A percentile compares a stretch with the other conserved stretches of the same genome.
Evolutionary conservation across 1,284 basidiomycete species (phyloP).

Genomic region (Ceratobasidium sp.): DNA sequence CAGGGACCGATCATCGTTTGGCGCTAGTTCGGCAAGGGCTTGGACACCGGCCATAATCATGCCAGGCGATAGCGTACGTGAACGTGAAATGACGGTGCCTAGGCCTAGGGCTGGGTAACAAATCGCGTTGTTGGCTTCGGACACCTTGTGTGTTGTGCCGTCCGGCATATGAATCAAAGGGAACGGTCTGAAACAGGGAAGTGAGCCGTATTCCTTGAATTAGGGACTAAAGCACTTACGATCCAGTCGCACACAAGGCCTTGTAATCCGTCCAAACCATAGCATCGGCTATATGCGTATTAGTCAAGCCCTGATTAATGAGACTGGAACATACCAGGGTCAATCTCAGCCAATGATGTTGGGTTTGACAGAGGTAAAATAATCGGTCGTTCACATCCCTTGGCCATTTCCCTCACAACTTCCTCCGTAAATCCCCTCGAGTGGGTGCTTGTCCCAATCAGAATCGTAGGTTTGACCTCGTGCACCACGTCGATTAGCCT

Average conservation of each 20-base stretch:
- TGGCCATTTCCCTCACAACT: constrained; percentile 52
- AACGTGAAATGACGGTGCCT: constrained; percentile 67
- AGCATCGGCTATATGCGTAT: constrained; percentile 64
- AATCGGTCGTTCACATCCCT: constrained; percentile 65
- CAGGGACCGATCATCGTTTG: constrained; percentile 56
- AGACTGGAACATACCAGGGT: constrained; percentile 54
- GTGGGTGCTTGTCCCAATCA: constrained; percentile 82
- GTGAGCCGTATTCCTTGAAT: not conserved
- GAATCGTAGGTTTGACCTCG: constrained; percentile 68
- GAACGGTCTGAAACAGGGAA: constrained; percentile 67
- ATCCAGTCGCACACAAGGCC: constrained; percentile 30
- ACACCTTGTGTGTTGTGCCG: constrained; percentile 63
- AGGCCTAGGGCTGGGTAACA: constrained; percentile 82
- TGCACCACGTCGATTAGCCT: constrained; percentile 70
- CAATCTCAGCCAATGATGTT: constrained; percentile 73
- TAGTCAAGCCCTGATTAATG: constrained; percentile 73
- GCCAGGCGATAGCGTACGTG: constrained; percentile 67
- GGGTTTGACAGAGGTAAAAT: constrained; percentile 85
- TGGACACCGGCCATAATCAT: constrained; percentile 75
- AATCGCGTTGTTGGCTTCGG: constrained; percentile 78
- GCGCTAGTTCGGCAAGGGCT: constrained; percentile 71
- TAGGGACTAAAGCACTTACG: not conserved
- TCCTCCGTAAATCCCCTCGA: constrained; percentile 80
- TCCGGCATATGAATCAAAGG: constrained; percentile 68
- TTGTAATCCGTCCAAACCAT: constrained; percentile 38